phyloP scores from a whole-genome alignment of 192 early-diverging fungal species.

The Coemansia sp. region DNA sequence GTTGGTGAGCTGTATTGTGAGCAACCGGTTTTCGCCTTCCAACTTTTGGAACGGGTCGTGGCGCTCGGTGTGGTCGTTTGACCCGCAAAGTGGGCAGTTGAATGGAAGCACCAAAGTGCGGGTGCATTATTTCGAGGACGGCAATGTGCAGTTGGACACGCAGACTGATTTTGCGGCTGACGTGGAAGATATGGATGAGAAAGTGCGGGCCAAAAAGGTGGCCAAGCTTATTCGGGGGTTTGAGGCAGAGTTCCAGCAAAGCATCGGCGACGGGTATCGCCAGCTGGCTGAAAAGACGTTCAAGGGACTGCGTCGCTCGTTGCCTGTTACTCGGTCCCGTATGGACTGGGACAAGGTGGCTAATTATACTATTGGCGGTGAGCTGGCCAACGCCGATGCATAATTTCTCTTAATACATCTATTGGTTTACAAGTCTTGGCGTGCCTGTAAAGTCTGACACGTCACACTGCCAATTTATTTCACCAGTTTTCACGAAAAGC shows the following conservation, averaged over 20 bases:
- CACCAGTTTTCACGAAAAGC: too few species aligned
- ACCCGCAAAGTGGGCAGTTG: conserved; percentile 59
- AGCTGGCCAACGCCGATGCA: conserved; percentile 36
- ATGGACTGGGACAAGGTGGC: conserved; percentile 88
- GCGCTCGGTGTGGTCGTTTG: conserved; percentile 79
- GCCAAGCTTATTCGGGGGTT: conserved; percentile 65
- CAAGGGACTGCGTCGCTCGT: conserved; percentile 81
- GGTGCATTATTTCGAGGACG: conserved; percentile 99
- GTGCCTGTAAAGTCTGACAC: too few species aligned
- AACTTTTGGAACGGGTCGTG: conserved; percentile 98
- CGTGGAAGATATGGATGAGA: conserved; percentile 11
- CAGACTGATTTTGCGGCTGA: conserved; percentile 63
- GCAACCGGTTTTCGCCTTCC: conserved; percentile 87
- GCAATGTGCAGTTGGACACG: conserved; percentile 93
- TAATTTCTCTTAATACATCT: neutral
- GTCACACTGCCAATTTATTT: too few species aligned
- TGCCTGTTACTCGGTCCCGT: conserved; percentile 90
- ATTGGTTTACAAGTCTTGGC: too few species aligned
- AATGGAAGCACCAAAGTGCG: conserved; percentile 73
- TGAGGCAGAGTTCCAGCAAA: conserved; percentile 81
- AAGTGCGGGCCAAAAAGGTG: conserved; percentile 54
- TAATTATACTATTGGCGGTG: conserved; percentile 46
- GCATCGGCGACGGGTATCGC: conserved; percentile 78
- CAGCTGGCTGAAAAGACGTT: conserved; percentile 87
- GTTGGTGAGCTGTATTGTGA: conserved; percentile 64